A percentile compares a stretch with the other conserved stretches of the same genome.
phyloP scores from a whole-genome alignment of 352 stramenopile species.

The Blastocystis sp. region DNA sequence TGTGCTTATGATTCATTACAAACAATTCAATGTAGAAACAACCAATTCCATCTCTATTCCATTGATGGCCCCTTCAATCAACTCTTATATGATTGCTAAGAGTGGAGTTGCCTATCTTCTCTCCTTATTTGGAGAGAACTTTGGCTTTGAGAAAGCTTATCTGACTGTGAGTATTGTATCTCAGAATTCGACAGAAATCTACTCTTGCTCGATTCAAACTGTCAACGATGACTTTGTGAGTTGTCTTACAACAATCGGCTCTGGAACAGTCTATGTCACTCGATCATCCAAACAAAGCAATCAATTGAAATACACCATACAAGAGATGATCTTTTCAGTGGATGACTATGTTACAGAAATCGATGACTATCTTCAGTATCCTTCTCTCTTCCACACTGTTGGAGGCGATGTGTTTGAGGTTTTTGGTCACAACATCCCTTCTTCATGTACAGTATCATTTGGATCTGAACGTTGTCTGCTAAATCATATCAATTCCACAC shows the following conservation, averaged over 20 bases:
- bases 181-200: background rate
- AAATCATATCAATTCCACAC: background rate
- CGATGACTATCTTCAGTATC: conserved; percentile 16
- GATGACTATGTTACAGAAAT: background rate
- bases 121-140: background rate
- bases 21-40: background rate
- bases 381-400: background rate
- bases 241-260: background rate
- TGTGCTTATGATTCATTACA: background rate
- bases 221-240: background rate
- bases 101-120: background rate
- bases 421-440: background rate
- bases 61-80: background rate
- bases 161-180: background rate
- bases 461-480: background rate
- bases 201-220: background rate
- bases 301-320: background rate
- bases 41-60: background rate
- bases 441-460: background rate
- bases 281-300: background rate
- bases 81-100: background rate
- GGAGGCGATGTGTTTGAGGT: background rate
- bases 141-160: background rate
- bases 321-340: background rate
- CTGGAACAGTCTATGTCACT: background rate